phyloP scores from a whole-genome alignment of 345 rosid species.

The Citrus reticulata region DNA sequence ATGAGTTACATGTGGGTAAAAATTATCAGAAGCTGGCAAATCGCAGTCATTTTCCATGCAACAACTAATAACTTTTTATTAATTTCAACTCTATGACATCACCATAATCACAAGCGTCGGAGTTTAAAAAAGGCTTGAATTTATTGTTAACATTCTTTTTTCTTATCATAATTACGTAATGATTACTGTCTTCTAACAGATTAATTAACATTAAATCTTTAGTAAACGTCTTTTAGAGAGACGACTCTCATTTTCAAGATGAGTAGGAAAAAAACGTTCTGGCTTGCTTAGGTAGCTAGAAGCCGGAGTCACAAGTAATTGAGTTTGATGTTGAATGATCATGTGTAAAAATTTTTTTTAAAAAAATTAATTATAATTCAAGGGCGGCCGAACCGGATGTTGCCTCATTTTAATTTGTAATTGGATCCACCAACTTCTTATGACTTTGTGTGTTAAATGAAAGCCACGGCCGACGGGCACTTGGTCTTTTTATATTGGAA shows the following conservation, averaged over 20 bases:
- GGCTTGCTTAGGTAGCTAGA: not conserved
- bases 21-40: not conserved
- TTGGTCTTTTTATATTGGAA: conserved; percentile 6
- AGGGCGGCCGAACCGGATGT: not conserved
- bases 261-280: not conserved
- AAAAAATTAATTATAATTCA: too few species aligned
- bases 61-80: not conserved
- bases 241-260: not conserved
- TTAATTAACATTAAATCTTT: not conserved
- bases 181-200: not conserved
- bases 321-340: not conserved
- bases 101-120: not conserved
- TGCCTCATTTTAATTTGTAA: not conserved
- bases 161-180: not conserved
- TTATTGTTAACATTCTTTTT: not conserved
- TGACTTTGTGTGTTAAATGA: not conserved
- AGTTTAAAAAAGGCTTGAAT: not conserved
- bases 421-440: conserved; percentile 5
- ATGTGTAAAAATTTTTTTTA: too few species aligned
- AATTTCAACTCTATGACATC: not conserved
- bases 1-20: too few species aligned
- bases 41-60: not conserved
- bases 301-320: not conserved
- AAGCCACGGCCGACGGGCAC: conserved; percentile 2
- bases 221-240: not conserved